Evolutionary conservation across 2,329 filamentous ascomycete genomes (phyloP), one percentile per base, ranked within the genome.

Genomic region (Pleomassaria siparia): DNA sequence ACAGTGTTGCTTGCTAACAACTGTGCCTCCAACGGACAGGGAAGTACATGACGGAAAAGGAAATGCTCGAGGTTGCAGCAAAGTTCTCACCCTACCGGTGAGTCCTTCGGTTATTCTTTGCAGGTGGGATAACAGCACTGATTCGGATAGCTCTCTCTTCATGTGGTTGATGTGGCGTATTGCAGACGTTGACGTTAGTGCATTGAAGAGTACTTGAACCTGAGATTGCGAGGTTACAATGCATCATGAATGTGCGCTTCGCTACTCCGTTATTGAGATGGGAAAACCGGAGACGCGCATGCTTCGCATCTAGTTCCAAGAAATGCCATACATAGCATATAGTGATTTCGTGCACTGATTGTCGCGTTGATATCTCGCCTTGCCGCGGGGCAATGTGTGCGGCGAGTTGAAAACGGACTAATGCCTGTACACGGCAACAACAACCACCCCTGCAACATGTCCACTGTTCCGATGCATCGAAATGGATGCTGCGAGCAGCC

Each of bases 161-260:
- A 96, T 96, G 91, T 96, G 91, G 91, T 95, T 95, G 68, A 95
- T 96, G 88, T 96, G 92, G 91, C 79, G 87, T 49, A 84, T 92
- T 10, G 87, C 87, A 66, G 84, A 90, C 64, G 89, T 90, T 3
- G 87, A 95, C 69, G 73, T 91, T 18, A 73, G 74, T 21, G 78
- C 79, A 35, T 62, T 83, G 58, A 58, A 67, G 43, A 58, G 50
- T 41, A 37, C 25, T 12, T 62, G 36, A 55, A 10, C 28, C 12
- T 11, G 10, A 26, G 3, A 35, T 25, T 21, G 25, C 9, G n/a
- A 22, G 35, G 35, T 22, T 37, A 22, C 18, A 37, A 15, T 40
- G 16, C 22, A 29, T 40, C 13, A 24, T 32, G 3, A 22, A 32
- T n/a, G 20, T 25, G 11, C 24, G 16, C 26, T 12, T 28, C 21